phyloP scores from a whole-genome alignment of 371 early-diverging fungal genomes.

The Rhizomucor miehei region DNA sequence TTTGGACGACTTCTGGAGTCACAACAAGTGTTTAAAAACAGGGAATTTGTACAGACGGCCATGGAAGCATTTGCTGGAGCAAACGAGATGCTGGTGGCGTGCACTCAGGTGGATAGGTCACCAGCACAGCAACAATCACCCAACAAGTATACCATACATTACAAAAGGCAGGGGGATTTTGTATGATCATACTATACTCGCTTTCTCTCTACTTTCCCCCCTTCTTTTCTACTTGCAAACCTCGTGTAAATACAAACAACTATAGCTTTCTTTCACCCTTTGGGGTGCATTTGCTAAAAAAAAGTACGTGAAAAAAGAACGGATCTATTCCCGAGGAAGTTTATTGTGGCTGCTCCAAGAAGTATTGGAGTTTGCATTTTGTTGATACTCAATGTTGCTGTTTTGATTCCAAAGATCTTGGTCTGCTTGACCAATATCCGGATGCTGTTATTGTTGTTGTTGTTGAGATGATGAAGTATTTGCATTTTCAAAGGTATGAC shows the following conservation, averaged over 20 bases:
- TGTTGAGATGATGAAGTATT: too few relatives aligned
- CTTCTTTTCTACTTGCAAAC: not conserved
- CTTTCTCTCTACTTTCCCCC: too few relatives aligned
- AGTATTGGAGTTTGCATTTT: too few relatives aligned
- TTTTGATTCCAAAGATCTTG: too few relatives aligned
- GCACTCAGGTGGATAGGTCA: conserved; percentile 19
- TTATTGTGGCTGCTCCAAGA: too few relatives aligned
- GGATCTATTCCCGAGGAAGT: too few relatives aligned
- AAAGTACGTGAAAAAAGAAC: too few relatives aligned
- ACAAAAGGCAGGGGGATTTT: conserved; percentile 16
- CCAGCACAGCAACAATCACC: conserved; percentile 3
- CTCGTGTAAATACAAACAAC: not conserved
- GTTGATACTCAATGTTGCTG: too few relatives aligned
- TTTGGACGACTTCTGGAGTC: conserved; percentile 33
- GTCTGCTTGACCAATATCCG: too few relatives aligned
- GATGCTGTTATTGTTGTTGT: too few relatives aligned
- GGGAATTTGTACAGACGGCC: conserved; percentile 36
- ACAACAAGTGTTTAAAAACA: conserved; percentile 31
- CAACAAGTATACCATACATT: conserved; percentile 44
- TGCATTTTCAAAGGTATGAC: too few relatives aligned
- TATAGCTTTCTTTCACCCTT: not conserved
- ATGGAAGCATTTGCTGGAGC: conserved; percentile 36
- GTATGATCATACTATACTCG: not conserved
- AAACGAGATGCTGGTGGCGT: conserved; percentile 40
- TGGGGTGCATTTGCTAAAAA: too few relatives aligned